Evolutionary conservation across 441 rosid species (phyloP), one percentile per base, ranked within the genome.

Genomic region (Croton laevigatus): DNA sequence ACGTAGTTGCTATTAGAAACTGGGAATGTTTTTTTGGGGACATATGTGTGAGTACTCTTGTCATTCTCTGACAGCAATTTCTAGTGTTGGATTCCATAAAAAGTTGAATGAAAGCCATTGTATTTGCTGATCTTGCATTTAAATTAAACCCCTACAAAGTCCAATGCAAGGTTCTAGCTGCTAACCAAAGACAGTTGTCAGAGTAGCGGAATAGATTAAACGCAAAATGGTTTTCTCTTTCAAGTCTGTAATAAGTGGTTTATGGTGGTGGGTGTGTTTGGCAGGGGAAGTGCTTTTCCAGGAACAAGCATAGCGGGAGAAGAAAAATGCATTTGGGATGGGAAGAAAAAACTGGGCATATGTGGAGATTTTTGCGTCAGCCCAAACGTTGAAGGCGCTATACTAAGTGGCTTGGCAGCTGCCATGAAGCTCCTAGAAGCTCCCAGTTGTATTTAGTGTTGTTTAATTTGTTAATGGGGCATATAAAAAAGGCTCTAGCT

Each of bases 271-370:
- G 42, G 4, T 55, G 65, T 22, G 14, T 71, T 70, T 66, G 14
- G 54, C 13, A 89, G 95, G 97, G 97, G 93, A 73, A 84, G 97
- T 76, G 95, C 97, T 36, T 91, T 91, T 71, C 97, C 97, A 62
- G 86, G 82, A 14, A 69, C 73, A 46, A 84, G 89, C 76, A 71
- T 89, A 73, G 97, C 90, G 5, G 68, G 68, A 48, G 90, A 88
- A 72, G 97, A 89, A 76, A 86, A 80, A 73, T 89, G 97, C 77
- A 72, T 89, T 13, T 88, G 95, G 97, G 81, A 84, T 59, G 66
- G 65, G 68, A 72, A 77, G 64, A 83, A 66, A 83, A 89, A 76
- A 72, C 67, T 89, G 37, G 88, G 88, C 4, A 68, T 91, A 34
- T 86, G 95, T 77, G 95, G 95, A 76, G 95, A 89, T 81, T 91